Conservation (phyloP, 208 protist genomes). For the Leishmania gerbilli region DNA sequence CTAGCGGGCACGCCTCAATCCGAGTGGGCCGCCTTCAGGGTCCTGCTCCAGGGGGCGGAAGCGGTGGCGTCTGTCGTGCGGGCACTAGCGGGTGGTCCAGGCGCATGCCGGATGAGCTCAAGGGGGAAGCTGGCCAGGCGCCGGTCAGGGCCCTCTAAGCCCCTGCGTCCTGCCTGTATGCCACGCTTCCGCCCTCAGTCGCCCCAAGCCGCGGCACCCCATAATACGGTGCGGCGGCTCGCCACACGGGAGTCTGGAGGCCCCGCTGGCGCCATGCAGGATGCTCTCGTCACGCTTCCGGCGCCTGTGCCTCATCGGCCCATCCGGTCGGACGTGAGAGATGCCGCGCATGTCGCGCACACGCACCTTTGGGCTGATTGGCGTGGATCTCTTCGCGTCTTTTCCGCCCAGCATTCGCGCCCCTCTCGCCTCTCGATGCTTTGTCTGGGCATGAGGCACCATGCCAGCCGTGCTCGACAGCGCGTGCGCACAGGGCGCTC, state of each 20-base stretch:
- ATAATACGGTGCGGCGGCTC: neutral
- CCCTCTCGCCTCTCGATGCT: neutral
- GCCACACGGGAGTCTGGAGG: neutral
- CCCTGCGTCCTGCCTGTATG: no score
- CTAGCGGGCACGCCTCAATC: no score
- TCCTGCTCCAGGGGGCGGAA: neutral
- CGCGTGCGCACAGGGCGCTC: no score
- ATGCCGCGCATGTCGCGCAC: neutral
- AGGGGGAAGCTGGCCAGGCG: no score
- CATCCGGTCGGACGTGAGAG: no score
- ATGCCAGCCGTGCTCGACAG: neutral
- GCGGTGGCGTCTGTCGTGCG: no score
- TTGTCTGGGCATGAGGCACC: neutral
- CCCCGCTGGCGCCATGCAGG: neutral
- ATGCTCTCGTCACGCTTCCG: neutral
- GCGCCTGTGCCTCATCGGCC: no score
- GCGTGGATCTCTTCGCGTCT: neutral
- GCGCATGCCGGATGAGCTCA: neutral
- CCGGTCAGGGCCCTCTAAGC: no score
- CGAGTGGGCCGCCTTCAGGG: no score
- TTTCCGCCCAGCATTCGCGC: neutral
- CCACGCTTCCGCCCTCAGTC: neutral
- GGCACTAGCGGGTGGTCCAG: neutral
- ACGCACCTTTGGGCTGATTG: neutral
- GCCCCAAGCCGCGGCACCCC: neutral